Conservation (phyloP, 305 asterid species). For the Solanum hybrid region DNA sequence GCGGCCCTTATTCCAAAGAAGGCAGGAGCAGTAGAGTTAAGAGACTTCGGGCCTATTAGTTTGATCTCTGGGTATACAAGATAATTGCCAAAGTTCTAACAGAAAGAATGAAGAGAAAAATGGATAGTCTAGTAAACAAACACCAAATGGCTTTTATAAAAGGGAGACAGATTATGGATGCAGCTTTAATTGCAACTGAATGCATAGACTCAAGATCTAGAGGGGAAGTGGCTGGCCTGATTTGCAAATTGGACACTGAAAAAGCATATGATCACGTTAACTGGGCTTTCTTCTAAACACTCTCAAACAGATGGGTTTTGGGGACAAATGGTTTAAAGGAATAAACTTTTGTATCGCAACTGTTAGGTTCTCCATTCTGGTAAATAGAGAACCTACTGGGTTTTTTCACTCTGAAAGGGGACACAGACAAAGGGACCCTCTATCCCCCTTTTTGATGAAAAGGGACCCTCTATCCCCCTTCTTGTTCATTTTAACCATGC, state of each 20-base stretch:
- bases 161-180: not conserved
- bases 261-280: not conserved
- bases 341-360: not conserved
- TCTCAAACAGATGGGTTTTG: not conserved
- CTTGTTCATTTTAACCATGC: not conserved
- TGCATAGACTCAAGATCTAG: not conserved
- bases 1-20: not conserved
- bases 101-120: not conserved
- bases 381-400: not conserved
- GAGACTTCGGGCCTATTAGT: not conserved
- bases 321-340: not conserved
- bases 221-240: not conserved
- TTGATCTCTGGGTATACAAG: not conserved
- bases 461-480: not conserved
- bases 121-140: not conserved
- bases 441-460: too few species aligned
- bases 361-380: not conserved
- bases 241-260: not conserved
- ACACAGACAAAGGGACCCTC: not conserved
- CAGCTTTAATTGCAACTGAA: not conserved
- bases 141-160: not conserved
- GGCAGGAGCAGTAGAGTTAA: not conserved
- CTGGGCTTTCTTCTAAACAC: not conserved
- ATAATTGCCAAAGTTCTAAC: not conserved
- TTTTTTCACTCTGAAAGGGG: not conserved